phyloP scores from a whole-genome alignment of 345 rosid species.

The Pelargonium nanum region DNA sequence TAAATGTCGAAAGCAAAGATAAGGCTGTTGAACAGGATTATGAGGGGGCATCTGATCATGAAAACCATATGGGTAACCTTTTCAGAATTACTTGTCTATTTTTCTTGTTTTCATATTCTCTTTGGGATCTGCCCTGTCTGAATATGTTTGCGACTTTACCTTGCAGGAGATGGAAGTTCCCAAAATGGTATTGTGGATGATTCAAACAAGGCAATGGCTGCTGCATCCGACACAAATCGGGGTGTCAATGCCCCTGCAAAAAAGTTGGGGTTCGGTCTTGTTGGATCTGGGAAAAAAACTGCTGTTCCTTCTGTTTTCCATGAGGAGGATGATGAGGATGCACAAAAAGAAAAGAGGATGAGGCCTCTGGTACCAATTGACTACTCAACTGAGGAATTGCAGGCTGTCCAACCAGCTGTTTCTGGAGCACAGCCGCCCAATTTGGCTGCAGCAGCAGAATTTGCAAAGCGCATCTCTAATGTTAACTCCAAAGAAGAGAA shows the following conservation, averaged over 20 bases:
- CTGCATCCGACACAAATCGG: constrained; percentile 41
- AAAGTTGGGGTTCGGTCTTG: constrained; percentile 92
- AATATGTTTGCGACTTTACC: constrained; percentile 7
- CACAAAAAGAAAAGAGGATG: constrained; percentile 74
- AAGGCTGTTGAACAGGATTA: constrained; percentile 23
- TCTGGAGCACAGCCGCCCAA: constrained; percentile 61
- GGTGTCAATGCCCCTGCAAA: constrained; percentile 47
- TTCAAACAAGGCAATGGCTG: constrained; percentile 23
- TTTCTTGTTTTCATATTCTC: neutral
- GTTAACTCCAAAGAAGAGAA: constrained; percentile 63
- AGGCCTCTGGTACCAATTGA: constrained; percentile 96
- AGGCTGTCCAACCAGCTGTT: constrained; percentile 50
- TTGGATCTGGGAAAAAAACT: constrained; percentile 84
- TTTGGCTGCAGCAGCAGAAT: constrained; percentile 91
- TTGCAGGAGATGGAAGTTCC: constrained; percentile 34
- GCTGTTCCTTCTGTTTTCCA: constrained; percentile 88
- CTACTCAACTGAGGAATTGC: constrained; percentile 86
- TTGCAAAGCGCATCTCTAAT: constrained; percentile 75
- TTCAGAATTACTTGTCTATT: neutral
- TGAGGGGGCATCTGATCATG: constrained; percentile 18
- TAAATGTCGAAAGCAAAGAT: constrained; percentile 26
- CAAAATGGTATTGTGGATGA: constrained; percentile 55
- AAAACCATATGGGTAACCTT: constrained; percentile 22
- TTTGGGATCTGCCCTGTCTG: neutral
- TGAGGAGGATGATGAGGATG: constrained; percentile 92